Evolutionary conservation across 192 early-diverging fungal species (phyloP).

Genomic region (Rhizoclosmatium sp.): DNA sequence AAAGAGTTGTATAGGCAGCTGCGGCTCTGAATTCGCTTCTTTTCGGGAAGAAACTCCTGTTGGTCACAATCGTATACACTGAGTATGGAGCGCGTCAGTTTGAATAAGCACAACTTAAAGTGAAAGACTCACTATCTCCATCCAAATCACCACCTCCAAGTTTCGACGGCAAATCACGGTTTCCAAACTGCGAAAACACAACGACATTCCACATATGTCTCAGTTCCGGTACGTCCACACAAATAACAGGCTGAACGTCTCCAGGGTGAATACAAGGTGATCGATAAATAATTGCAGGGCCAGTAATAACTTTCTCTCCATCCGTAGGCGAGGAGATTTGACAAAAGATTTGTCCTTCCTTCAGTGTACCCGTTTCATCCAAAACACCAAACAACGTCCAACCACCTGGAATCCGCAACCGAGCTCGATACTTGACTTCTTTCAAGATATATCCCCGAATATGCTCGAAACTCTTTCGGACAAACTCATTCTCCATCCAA

Average conservation of each 20-base stretch:
- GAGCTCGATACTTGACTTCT: conserved; percentile 46
- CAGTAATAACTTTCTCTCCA: conserved; percentile 52
- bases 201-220: conserved; percentile 67
- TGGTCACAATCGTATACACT: conserved; percentile 46
- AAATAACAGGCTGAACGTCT: conserved; percentile 47
- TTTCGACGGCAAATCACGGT: conserved; percentile 75
- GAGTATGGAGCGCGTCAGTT: conserved; percentile 35
- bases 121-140: conserved; percentile 65
- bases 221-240: conserved; percentile 43
- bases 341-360: conserved; percentile 42
- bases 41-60: conserved; percentile 21
- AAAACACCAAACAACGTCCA: conserved; percentile 51
- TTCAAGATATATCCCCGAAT: conserved; percentile 28
- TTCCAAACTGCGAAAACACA: conserved; percentile 74
- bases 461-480: conserved; percentile 29
- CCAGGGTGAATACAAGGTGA: conserved; percentile 51
- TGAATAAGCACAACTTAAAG: conserved; percentile 69
- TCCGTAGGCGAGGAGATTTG: conserved; percentile 39
- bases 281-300: conserved; percentile 43
- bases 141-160: conserved; percentile 85
- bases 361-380: conserved; percentile 52
- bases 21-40: conserved; percentile 11
- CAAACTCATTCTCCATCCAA: conserved; percentile 24
- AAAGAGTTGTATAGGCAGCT: conserved; percentile 7
- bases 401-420: conserved; percentile 40